Evolutionary conservation across 1,284 basidiomycete genomes (phyloP), one percentile per base, ranked within the genome.

Genomic region (Polyporus tsugae): DNA sequence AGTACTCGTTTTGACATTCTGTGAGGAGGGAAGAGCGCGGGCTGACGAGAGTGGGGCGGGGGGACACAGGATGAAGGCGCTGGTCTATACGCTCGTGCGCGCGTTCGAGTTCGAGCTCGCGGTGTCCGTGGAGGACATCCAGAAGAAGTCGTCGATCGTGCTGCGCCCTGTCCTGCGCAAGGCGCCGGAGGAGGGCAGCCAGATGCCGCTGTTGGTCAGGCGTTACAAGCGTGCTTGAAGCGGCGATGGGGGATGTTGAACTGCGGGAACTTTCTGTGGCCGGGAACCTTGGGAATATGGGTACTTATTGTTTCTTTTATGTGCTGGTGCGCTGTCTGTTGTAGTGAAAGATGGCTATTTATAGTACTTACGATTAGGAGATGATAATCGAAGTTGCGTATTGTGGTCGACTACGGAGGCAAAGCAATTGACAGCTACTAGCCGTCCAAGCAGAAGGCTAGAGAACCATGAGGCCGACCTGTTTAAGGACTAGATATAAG

Each of bases 61-160:
- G 7, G 15, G 17, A 19, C 4, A 9, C 65, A 87, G 85, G 75
- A 85, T 83, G 78, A 87, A 87, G 69, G 83, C 83, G 0, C 79
- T 91, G 4, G 70, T 91, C 9, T 91, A 89, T 74, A 83, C 86
- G 1, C 80, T 91, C 35, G 76, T 91, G 15, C 81, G 88, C 10
- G 80, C 82, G 6, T 89, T 91, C 73, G 83, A 86, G 63, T 89
- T 90, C 73, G 83, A 86, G 70, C 79, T 87, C 10, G 84, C 83
- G 1, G 82, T 87, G 33, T 78, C 85, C 5, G 70, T 75, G 0
- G 75, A 76, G 25, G 71, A 72, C n/a, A 68, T 76, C 39, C 13
- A 36, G 59, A 53, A 25, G 52, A 55, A 15, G 53, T 17, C 52
- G 25, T 10, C 53, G 11, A 38, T 74, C 25, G 71, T 76, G 6